A percentile compares a stretch with the other conserved stretches of the same genome.
phyloP scores from a whole-genome alignment of 768 basidiomycete genomes.

The Tricholoma sp. region DNA sequence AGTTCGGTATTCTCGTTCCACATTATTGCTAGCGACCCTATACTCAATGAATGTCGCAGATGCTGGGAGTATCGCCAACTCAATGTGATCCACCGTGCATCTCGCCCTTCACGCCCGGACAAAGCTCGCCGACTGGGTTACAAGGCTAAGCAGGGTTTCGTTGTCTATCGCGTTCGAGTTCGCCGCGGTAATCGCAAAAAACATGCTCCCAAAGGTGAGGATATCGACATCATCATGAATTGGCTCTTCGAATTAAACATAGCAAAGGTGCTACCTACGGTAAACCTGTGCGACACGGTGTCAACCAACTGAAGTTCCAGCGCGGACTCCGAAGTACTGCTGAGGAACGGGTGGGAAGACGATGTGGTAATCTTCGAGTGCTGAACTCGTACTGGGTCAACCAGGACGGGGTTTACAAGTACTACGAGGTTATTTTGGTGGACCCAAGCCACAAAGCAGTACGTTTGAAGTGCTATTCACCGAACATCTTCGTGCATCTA shows the following conservation, averaged over 20 bases:
- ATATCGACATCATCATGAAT: background rate
- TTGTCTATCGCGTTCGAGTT: constrained; percentile 96
- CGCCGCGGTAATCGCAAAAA: constrained; percentile 99
- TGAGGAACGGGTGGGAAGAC: constrained; percentile 95
- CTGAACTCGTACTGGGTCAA: constrained; percentile 99
- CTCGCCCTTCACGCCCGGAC: constrained; percentile 97
- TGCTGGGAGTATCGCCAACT: constrained; percentile 99
- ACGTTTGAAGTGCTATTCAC: constrained; percentile 24
- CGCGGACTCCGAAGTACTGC: constrained; percentile 88
- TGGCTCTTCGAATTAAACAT: background rate
- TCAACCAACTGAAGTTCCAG: constrained; percentile 99
- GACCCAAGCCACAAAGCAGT: constrained; percentile 94
- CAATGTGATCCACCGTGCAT: constrained; percentile 97
- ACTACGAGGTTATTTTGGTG: constrained; percentile 98
- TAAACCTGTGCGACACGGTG: constrained; percentile 99
- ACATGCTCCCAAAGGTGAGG: constrained; percentile 90
- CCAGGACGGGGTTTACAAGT: constrained; percentile 98
- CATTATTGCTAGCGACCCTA: background rate
- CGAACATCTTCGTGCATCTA: constrained; percentile 9
- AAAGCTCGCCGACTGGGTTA: constrained; percentile 98
- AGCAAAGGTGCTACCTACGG: constrained; percentile 88
- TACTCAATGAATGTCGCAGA: constrained; percentile 30
- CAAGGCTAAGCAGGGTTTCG: constrained; percentile 99
- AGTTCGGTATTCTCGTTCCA: constrained; percentile 61
- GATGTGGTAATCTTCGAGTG: constrained; percentile 95